Evolutionary conservation across 164 flowering plant genomes (phyloP), one percentile per base, ranked within the genome.

Genomic region (Umbilicus rupestris): DNA sequence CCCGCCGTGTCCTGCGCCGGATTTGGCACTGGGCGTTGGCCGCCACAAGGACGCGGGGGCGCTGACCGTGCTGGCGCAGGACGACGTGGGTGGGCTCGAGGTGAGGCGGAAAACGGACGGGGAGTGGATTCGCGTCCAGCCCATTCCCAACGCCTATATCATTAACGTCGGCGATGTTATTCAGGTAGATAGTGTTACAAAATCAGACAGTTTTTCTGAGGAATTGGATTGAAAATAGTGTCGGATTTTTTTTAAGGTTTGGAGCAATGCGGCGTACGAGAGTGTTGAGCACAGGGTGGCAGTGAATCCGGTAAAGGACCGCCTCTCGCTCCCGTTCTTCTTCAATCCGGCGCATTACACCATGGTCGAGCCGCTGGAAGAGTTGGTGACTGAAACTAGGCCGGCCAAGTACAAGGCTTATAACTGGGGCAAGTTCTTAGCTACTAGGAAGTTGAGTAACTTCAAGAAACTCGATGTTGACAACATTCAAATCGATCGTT

Each of bases 1-100:
- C 66, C 83, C 83, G 3, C 80, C 78, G 2, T 79, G 80, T 66
- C 80, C 80, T 3, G 37, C 46, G 19, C 83, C 83, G 0, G 31
- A 77, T 37, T 73, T 77, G 12, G 80, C 83, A 11, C 68, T 79
- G 41, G 83, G 80, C 3, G 77, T 77, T 1, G 83, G 78, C 30
- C 75, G 74, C 11, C 83, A 77, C 71, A 79, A 77, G 68, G 83
- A 79, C 42, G 66, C 68, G 14, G 78, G 77, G 0, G 80, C 83
- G 1, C 66, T 79, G 7, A 77, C 83, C 9, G 66, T 79, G 17
- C 73, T 79, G 14, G 55, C 71, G 3, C 83, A 79, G 49, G 83
- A 79, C 22, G 75, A 72, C 30, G 81, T 78, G 29, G 79, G 79
- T 3, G 81, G 81, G 3, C 75, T 78, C 7, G 72, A 73, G 22